Conservation (phyloP, 345 rosid species). For the Murraya koenigii region DNA sequence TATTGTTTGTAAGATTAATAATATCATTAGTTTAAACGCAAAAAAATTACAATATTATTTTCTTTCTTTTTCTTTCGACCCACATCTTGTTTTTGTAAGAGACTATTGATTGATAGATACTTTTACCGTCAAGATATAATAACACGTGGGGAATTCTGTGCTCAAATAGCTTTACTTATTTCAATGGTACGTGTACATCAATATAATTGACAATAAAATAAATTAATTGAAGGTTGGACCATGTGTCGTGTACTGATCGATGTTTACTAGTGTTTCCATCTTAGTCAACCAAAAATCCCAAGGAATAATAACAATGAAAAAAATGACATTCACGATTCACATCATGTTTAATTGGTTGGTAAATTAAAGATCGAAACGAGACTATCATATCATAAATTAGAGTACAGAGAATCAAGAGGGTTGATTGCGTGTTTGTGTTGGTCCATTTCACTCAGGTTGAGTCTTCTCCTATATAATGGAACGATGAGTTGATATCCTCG, state of each 20-base stretch:
- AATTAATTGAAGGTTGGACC: not conserved
- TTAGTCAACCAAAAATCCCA: not conserved
- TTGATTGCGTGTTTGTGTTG: too few relatives aligned
- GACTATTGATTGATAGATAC: not conserved
- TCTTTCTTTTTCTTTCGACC: not conserved
- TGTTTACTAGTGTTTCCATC: not conserved
- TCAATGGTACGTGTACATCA: not conserved
- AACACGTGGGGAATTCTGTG: slow-evolving; percentile 5
- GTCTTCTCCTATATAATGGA: too few relatives aligned
- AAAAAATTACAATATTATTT: too few relatives aligned
- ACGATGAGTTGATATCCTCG: too few relatives aligned
- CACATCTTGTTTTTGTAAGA: not conserved
- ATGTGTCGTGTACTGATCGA: not conserved
- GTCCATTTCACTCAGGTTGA: too few relatives aligned
- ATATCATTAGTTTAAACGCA: too few relatives aligned
- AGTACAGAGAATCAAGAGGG: too few relatives aligned
- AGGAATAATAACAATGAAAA: too few relatives aligned
- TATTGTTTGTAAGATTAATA: not conserved
- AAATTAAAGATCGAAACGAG: too few relatives aligned
- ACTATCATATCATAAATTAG: too few relatives aligned
- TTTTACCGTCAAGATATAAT: not conserved
- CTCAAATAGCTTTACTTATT: not conserved
- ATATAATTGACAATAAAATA: not conserved
- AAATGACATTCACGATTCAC: too few relatives aligned
- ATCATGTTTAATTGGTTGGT: too few relatives aligned